Evolutionary conservation across 2,329 filamentous ascomycete species (phyloP), one percentile per base, ranked within the genome.

Genomic region (Colletotrichum caudatum): DNA sequence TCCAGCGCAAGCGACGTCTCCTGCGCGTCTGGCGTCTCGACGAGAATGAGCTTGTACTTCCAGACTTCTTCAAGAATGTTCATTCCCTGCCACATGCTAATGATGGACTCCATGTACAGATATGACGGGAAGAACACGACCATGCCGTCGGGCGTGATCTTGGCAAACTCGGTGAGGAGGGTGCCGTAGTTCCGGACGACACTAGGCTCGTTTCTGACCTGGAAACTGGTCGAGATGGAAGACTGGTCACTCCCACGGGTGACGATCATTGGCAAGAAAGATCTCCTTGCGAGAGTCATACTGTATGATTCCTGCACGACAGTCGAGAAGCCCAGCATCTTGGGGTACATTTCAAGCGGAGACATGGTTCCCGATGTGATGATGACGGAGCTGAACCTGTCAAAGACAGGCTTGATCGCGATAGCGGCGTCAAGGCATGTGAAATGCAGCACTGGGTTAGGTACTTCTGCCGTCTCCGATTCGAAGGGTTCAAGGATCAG

Each of bases 81-180:
- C 95, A 98, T 98, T 66, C 94, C 94, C 81, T 99, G 96, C 96
- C 96, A 99, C 91, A 97, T 97, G 80, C 93, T 95, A 80, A 99
- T 98, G 80, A 98, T 98, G 64, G 93, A 96, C 80, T 99, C 96
- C 96, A 99, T 98, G 84, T 99, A 99, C 1, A 99, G 88, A 77
- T 99, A 99, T 0, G 94, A 97, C 0, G 96, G 97, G 80, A 99
- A 99, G 86, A 99, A 99, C 50, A 99, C 96, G n/a, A 99, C 96
- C 81, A 99, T 91, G 41, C 96, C 96, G 77, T 99, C 96, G 0
- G 96, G 97, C 0, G 96, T 99, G 74, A 98, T 91, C 80, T 95
- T 97, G 65, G 94, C 93, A 80, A 99, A 98, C 79, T 99, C 96
- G 9, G 95, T 96, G 41, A 99, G 85, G 2, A 99, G 87, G 74